These are phyloP conservation scores for Pinus taeda DNA, from an alignment of 75 land plant species.

Conservation along the genomic window DNA sequence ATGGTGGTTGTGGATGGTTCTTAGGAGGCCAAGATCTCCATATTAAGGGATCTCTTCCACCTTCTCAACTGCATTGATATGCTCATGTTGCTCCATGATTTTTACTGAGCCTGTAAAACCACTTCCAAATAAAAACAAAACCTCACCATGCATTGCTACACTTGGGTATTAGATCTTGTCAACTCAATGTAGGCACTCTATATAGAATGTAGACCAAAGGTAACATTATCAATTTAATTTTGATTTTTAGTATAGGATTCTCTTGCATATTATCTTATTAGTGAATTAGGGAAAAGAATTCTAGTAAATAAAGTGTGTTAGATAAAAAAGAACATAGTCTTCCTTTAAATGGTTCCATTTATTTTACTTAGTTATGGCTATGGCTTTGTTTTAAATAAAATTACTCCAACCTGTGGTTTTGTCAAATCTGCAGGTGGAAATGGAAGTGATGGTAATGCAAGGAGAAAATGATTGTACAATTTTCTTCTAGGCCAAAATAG, in stretches of 20 bases:
- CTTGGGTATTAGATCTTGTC: neutral
- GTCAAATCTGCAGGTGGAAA: constrained; percentile 6
- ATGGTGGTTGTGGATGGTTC: constrained; percentile 27
- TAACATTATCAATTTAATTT: neutral
- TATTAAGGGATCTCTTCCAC: constrained; percentile 19
- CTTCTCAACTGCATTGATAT: constrained; percentile 16
- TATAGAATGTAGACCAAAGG: constrained; percentile 9
- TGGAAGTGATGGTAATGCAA: constrained; percentile 11
- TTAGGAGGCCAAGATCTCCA: constrained; percentile 10
- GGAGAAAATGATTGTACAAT: constrained; percentile 15
- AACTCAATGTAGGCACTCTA: constrained; percentile 4
- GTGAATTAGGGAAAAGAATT: no score
- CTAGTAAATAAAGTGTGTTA: no score
- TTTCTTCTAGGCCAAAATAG: constrained; percentile 15
- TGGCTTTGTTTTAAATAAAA: no score
- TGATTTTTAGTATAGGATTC: no score
- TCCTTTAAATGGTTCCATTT: no score
- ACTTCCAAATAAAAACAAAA: neutral
- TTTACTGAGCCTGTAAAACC: neutral
- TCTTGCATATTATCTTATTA: no score
- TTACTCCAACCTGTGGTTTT: neutral
- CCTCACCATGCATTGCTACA: neutral
- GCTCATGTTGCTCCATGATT: constrained; percentile 11
- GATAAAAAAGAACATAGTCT: no score
- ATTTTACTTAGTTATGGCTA: no score